Evolutionary conservation across 495 filamentous ascomycete genomes (phyloP).

Genomic region (Annulohypoxylon maeteangense): DNA sequence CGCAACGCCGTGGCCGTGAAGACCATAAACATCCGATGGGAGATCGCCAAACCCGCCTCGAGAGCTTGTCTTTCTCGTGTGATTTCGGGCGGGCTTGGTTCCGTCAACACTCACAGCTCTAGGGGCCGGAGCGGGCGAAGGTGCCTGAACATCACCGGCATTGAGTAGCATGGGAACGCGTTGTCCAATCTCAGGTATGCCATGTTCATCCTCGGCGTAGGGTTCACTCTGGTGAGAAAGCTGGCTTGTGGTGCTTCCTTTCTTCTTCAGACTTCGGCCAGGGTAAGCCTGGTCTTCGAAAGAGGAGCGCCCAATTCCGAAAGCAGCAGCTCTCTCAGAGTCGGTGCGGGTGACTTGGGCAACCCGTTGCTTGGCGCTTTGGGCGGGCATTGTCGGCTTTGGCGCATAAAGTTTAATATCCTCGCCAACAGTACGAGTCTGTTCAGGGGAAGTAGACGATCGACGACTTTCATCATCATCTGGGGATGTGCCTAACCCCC

Average conservation of each 20-base stretch:
- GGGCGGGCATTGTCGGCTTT: slow-evolving; percentile 82
- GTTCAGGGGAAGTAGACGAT: slow-evolving; percentile 61
- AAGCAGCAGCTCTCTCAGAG: slow-evolving; percentile 81
- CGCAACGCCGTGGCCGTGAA: slow-evolving; percentile 82
- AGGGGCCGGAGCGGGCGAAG: slow-evolving; percentile 80
- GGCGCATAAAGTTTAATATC: slow-evolving; percentile 90
- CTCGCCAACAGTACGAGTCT: slow-evolving; percentile 80
- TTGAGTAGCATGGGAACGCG: slow-evolving; percentile 94
- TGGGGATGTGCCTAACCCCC: slow-evolving; percentile 53
- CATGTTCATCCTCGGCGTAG: slow-evolving; percentile 74
- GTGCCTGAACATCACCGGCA: slow-evolving; percentile 96
- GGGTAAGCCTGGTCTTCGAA: slow-evolving; percentile 56
- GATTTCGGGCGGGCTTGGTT: slow-evolving; percentile 69
- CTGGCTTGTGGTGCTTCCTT: slow-evolving; percentile 67
- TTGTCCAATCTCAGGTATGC: slow-evolving; percentile 89
- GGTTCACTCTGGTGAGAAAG: slow-evolving; percentile 57
- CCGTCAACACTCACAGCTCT: slow-evolving; percentile 64
- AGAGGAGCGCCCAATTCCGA: slow-evolving; percentile 76
- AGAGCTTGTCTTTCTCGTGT: slow-evolving; percentile 66
- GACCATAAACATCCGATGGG: slow-evolving; percentile 83
- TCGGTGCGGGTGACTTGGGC: slow-evolving; percentile 88
- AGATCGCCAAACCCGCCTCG: slow-evolving; percentile 55
- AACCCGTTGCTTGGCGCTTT: slow-evolving; percentile 82
- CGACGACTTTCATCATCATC: slow-evolving; percentile 45
- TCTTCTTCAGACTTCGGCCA: slow-evolving; percentile 66